These are phyloP conservation scores for Kwoniella sp. DNA, from an alignment of 768 basidiomycete genomes.

Conservation along the genomic window DNA sequence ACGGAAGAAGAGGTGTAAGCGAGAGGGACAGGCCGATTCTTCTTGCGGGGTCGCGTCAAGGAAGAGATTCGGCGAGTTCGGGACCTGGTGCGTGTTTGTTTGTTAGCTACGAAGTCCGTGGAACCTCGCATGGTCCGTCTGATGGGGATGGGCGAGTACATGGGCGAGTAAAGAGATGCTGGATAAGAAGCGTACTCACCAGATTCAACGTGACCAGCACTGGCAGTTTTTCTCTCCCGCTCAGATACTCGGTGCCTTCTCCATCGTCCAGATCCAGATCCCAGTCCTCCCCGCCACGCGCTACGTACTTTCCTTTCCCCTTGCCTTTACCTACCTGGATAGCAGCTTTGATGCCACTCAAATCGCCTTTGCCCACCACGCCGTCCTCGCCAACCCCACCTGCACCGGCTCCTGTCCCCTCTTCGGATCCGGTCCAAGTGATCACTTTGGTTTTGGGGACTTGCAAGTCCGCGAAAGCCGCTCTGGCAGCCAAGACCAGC, in stretches of 20 bases:
- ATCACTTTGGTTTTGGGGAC: constrained; percentile 52
- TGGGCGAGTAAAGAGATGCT: background rate
- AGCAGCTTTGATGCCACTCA: constrained; percentile 54
- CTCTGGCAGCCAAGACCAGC: constrained; percentile 48
- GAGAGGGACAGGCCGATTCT: constrained; percentile 53
- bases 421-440: constrained; percentile 31
- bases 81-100: too few relatives aligned
- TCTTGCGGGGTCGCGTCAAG: constrained; percentile 51
- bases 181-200: constrained; percentile 32
- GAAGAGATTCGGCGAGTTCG: constrained; percentile 38
- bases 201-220: constrained; percentile 51
- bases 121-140: background rate
- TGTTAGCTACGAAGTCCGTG: too few relatives aligned
- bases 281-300: constrained; percentile 51
- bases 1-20: constrained; percentile 48
- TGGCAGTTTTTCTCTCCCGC: constrained; percentile 41
- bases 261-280: constrained; percentile 50
- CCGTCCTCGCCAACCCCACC: constrained; percentile 27
- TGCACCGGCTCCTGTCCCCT: constrained; percentile 20
- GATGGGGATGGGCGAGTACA: background rate
- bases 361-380: constrained; percentile 35
- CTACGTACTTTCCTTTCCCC: constrained; percentile 25
- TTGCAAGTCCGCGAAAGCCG: constrained; percentile 48
- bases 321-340: constrained; percentile 41
- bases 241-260: constrained; percentile 36